A percentile compares a stretch with the other conserved stretches of the same genome.
These are phyloP conservation scores for Tolypocladium nubicola DNA, from an alignment of 2,329 filamentous ascomycete species.

Conservation along the genomic window DNA sequence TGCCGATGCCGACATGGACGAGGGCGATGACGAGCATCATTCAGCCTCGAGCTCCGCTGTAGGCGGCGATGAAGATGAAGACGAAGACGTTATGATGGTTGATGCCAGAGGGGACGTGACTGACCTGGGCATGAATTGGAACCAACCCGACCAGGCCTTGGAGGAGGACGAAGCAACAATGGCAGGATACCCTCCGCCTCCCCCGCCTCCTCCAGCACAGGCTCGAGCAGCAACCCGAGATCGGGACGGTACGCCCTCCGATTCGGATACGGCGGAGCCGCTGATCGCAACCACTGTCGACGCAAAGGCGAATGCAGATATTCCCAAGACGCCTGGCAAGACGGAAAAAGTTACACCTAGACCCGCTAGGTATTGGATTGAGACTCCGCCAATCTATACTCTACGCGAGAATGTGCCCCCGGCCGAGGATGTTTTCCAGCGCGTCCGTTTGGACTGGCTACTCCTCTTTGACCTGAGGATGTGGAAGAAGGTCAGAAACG, in stretches of 20 bases:
- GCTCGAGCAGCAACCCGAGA: conserved; percentile 35
- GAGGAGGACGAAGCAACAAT: conserved; percentile 70
- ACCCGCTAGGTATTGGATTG: conserved; percentile 76
- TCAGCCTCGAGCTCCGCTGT: conserved; percentile 20
- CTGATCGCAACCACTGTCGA: conserved; percentile 52
- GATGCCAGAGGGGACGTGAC: conserved; percentile 35
- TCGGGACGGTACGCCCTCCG: conserved; percentile 56
- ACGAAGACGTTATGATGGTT: conserved; percentile 49
- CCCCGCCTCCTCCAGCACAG: conserved; percentile 49
- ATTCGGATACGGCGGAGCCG: conserved; percentile 58
- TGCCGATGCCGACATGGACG: conserved; percentile 33
- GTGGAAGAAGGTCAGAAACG: conserved; percentile 92
- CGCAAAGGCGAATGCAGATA: conserved; percentile 55
- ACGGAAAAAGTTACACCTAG: conserved; percentile 38
- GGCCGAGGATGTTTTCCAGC: conserved; percentile 81
- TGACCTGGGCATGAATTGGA: conserved; percentile 41
- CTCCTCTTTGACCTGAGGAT: conserved; percentile 89
- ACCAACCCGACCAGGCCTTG: conserved; percentile 51
- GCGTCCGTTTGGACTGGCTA: conserved; percentile 85
- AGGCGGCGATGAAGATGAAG: conserved; percentile 36
- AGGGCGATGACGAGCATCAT: conserved; percentile 24
- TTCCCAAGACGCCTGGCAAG: conserved; percentile 72
- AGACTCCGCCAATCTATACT: conserved; percentile 62
- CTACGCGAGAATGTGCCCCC: conserved; percentile 51
- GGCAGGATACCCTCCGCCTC: conserved; percentile 59